Conservation (phyloP, 2,329 filamentous ascomycete species). For the Scedosporium aurantiacum region DNA sequence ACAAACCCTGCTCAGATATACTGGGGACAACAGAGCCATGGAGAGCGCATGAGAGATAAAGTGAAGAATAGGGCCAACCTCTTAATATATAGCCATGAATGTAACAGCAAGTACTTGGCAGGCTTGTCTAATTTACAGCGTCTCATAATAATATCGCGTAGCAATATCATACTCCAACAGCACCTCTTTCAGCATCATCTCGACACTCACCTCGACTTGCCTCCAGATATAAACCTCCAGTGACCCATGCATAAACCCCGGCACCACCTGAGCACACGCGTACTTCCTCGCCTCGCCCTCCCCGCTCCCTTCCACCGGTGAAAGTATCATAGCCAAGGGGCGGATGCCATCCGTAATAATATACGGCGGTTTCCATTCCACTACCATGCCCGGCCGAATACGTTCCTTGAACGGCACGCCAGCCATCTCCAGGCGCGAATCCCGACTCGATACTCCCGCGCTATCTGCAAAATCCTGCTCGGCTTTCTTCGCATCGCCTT, state of each 20-base stretch:
- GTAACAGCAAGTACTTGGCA: slow-evolving; percentile 13
- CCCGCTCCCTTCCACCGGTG: too few relatives aligned
- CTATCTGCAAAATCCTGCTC: too few relatives aligned
- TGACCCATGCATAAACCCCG: slow-evolving; percentile 21
- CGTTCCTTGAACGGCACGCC: slow-evolving; percentile 25
- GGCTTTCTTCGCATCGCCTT: too few relatives aligned
- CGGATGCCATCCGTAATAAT: too few relatives aligned
- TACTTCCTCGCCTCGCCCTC: too few relatives aligned
- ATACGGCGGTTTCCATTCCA: slow-evolving; percentile 17
- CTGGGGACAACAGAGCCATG: too few relatives aligned
- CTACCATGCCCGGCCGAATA: slow-evolving; percentile 29
- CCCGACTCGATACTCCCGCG: slow-evolving; percentile 16
- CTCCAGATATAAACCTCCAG: slow-evolving; percentile 29
- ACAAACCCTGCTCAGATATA: too few relatives aligned
- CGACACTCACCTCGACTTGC: slow-evolving; percentile 21
- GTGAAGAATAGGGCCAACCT: too few relatives aligned
- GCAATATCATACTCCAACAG: slow-evolving; percentile 30
- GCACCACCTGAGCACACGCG: slow-evolving; percentile 23
- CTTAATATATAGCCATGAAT: too few relatives aligned
- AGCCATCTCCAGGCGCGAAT: slow-evolving; percentile 15
- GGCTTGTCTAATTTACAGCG: too few relatives aligned
- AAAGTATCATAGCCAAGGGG: too few relatives aligned
- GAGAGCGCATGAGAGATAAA: too few relatives aligned
- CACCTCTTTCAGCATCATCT: slow-evolving; percentile 28
- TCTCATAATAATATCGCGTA: slow-evolving; percentile 29